phyloP scores from a whole-genome alignment of 2,329 filamentous ascomycete species.

The Podosphaera fusca region DNA sequence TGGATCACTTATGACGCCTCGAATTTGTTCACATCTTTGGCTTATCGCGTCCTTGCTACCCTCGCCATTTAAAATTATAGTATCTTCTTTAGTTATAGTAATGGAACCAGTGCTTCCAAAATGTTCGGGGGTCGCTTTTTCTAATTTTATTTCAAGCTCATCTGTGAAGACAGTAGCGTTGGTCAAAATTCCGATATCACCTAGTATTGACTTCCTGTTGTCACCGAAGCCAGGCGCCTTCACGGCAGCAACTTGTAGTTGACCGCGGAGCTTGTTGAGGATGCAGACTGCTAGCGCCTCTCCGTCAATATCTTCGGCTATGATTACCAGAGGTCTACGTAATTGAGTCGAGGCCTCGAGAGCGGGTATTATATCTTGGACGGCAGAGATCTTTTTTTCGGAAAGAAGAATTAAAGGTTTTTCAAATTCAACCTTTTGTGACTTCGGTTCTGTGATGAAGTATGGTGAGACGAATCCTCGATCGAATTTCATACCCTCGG shows the following conservation, averaged over 20 bases:
- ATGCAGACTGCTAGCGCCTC: slow-evolving; percentile 98
- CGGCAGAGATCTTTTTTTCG: slow-evolving; percentile 99
- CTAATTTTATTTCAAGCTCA: slow-evolving; percentile 95
- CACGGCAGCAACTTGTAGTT: slow-evolving; percentile 94
- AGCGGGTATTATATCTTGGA: slow-evolving; percentile 95
- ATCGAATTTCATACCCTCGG: slow-evolving; percentile 99
- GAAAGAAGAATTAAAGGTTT: slow-evolving; percentile 96
- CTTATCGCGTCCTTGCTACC: slow-evolving; percentile 82
- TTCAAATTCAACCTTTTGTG: slow-evolving; percentile 98
- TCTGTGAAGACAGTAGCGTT: slow-evolving; percentile 96
- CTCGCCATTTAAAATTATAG: slow-evolving; percentile 92
- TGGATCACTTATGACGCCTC: slow-evolving; percentile 83
- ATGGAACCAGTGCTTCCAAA: slow-evolving; percentile 93
- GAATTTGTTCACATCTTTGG: slow-evolving; percentile 97
- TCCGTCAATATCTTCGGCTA: slow-evolving; percentile 96
- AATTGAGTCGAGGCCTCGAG: slow-evolving; percentile 92
- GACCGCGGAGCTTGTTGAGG: slow-evolving; percentile 98
- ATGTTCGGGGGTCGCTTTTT: slow-evolving; percentile 91
- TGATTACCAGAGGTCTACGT: slow-evolving; percentile 89
- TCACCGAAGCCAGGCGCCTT: slow-evolving; percentile 99
- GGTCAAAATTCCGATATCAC: slow-evolving; percentile 85
- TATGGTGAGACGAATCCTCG: slow-evolving; percentile 95
- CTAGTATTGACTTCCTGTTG: slow-evolving; percentile 99
- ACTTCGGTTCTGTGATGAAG: slow-evolving; percentile 99
- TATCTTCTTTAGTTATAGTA: slow-evolving; percentile 99